phyloP scores from a whole-genome alignment of 192 early-diverging fungal genomes.

The Backusella psychrophila region DNA sequence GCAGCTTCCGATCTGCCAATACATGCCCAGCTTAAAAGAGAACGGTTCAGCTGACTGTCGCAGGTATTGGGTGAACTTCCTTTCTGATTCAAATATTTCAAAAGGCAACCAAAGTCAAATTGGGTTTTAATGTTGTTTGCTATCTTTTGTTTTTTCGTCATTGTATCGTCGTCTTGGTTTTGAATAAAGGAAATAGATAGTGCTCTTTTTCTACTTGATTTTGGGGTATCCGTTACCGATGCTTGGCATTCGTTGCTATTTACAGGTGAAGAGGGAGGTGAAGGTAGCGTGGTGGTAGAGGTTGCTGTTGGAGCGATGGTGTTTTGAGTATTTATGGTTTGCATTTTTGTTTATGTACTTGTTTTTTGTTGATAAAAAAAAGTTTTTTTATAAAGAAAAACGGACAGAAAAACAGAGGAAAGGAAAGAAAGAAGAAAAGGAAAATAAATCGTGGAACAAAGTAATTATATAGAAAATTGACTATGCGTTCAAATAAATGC shows the following conservation, averaged over 20 bases:
- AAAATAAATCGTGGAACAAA: neutral
- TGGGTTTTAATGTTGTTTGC: neutral
- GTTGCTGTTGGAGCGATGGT: neutral
- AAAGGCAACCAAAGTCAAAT: neutral
- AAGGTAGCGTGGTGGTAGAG: slow-evolving; percentile 8
- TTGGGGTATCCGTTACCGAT: neutral
- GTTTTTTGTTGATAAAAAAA: neutral
- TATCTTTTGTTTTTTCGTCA: slow-evolving; percentile 7
- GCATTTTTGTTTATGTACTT: neutral
- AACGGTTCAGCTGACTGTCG: neutral
- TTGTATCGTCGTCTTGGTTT: neutral
- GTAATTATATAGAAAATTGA: neutral
- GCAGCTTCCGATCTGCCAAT: slow-evolving; percentile 11
- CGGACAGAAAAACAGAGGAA: neutral
- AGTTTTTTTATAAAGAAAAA: too few relatives aligned
- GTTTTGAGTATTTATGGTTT: neutral
- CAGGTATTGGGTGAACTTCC: slow-evolving; percentile 9
- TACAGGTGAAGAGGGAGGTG: slow-evolving; percentile 26
- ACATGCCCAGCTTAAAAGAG: slow-evolving; percentile 23
- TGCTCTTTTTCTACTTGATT: neutral
- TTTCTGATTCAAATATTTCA: slow-evolving; percentile 8
- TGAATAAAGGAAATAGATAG: slow-evolving; percentile 2
- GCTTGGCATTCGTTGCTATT: neutral
- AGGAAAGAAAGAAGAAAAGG: neutral
- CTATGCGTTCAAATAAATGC: neutral